Evolutionary conservation across 305 asterid genomes (phyloP), one percentile per base, ranked within the genome.

Genomic region (Fraxinus greggii): DNA sequence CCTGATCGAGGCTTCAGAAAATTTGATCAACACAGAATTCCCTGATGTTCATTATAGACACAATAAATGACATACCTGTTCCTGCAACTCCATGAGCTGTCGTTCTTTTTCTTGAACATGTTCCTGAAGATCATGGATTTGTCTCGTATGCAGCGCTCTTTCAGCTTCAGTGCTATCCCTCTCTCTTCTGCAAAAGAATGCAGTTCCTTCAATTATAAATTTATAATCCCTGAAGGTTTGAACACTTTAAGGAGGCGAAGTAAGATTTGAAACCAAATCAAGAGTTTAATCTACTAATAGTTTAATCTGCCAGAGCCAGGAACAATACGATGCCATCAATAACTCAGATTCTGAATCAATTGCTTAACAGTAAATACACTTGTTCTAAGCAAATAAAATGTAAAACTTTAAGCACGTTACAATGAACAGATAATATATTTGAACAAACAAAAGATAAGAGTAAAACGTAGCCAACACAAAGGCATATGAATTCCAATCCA

Each of bases 41-140:
- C 32, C 54, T 45, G 61, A 67, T 19, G 77, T 9, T 42, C 79
- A 75, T 61, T 35, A 79, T 26, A 23, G 26, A 76, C 48, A 72
- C 6, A 32, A 15, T 6, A 72, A 72, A 32, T 3, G 3, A 77
- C 38, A 59, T 15, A 93, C 98, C 98, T 93, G 97, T 70, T 95
- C 98, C 86, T 95, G 98, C 91, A 92, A 86, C 86, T 92, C 98
- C 91, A 91, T 75, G 73, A 90, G 75, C 85, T 89, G 92, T 35
- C 89, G 92, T 82, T 93, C 98, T 86, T 95, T 95, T 82, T 95
- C 98, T 89, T 93, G 97, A 88, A 89, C 85, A 88, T 92, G 98
- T 79, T 95, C 98, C 89, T 93, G 98, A 79, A 95, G 91, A 32
- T 95, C 98, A 54, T 90, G 98, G 81, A 93, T 91, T 90, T 95